Base-by-base conservation (phyloP, 2,329 filamentous ascomycete species). In the Aspergillus ruber region DNA sequence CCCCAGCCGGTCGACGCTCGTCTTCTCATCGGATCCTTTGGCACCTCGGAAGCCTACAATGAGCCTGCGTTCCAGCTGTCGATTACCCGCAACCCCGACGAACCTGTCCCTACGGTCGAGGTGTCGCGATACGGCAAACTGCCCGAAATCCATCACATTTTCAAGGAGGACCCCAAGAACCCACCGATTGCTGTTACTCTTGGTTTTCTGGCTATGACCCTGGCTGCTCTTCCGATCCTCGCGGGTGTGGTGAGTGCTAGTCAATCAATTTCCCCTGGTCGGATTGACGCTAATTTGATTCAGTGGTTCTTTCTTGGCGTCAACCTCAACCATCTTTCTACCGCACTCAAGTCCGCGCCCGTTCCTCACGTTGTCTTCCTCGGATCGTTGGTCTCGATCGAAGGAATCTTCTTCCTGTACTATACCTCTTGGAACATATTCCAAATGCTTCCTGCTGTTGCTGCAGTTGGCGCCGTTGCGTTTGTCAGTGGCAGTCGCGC, bases 341-440 rank as follows among this genome's bases (percentile, higher is more conserved):
- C 86, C 65, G 91, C 93, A 7, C 71, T 96, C 44, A 74, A 81
- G 49, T 76, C 80, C 18, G 87, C 89, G 1, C 91, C 93, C 2
- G 59, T 95, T 39, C 85, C 91, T 4, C 91, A 98, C 66, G 75
- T 75, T 25, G 68, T 90, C 29, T 98, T 97, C 75, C 86, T 94
- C 57, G 87, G 86, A 44, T 95, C 90, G 4, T 82, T 98, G 47
- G 52, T 95, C 35, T 83, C 84, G 18, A 87, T 98, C 76, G 93
- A 98, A 69, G 86, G 81, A 13, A 83, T 95, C 48, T 96, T 98
- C 73, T 91, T 93, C 75, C 73, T 95, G 56, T 98, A 98, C 78
- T 97, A 97, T 72, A 85, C 81, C 45, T 82, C 74, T 63, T 96
- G 91, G 90, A 95, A 85, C 63, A 76, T 98, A 41, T 95, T 97